Base-by-base conservation (phyloP, 306 rosid species). In the Cicer yamashitae region DNA sequence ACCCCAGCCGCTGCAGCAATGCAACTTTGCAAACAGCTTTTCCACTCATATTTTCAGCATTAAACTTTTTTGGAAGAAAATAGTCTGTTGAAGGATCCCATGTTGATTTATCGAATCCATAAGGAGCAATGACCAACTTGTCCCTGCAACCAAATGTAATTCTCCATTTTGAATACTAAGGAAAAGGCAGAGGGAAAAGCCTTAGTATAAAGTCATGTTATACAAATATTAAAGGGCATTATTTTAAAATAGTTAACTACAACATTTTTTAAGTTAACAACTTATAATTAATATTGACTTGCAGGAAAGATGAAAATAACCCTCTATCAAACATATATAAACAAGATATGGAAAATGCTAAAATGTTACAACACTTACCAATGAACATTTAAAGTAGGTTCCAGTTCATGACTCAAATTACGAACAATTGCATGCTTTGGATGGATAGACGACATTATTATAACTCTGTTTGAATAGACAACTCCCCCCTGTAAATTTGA, bases 41-140 rank as follows among this genome's bases (percentile, higher is more conserved):
- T 56, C 98, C 98, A 17, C 83, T 76, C 84, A 93, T 74, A 78
- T 87, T 85, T 48, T 87, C 89, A 14, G 83, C 87, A 76, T 77
- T 81, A 81, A 86, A 93, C 72, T 85, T 87, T 80, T 71, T 67
- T 46, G 96, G 97, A 85, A 91, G 89, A 87, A 79, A 79, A 63
- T 37, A 77, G 84, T 93, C 98, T 58, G 80, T 85, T 52, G 87
- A 84, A 71, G 98, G 98, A 87, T 91, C 90, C 96, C 98, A 93
- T 47, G 77, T 77, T 50, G 85, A 83, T 78, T 83, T 85, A 65
- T 93, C 97, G 59, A 88, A 83, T 76, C 98, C 97, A 76, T 50
- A 86, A 44, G 97, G 88, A 83, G 93, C 39, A 83, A 86, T 74
- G 76, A 77, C 78, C 84, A 93, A 74, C 75, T 93, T 93, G 78